These are phyloP conservation scores for Acanthamoeba healyi DNA, from an alignment of 208 protist species.

Conservation along the genomic window DNA sequence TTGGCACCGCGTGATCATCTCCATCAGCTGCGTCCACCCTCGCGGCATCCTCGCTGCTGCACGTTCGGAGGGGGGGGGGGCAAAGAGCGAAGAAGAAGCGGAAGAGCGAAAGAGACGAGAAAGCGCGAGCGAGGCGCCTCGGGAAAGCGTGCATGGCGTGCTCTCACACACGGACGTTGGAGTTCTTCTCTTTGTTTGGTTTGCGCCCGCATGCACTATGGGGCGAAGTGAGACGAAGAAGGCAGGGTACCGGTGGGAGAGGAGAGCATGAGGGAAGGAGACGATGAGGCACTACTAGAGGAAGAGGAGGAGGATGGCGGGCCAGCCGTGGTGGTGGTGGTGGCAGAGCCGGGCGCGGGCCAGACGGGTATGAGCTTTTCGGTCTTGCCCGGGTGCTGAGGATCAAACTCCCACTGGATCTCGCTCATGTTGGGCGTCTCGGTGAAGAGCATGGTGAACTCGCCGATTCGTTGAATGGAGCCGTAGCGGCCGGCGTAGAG, in stretches of 20 bases:
- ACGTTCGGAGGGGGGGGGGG: too few species aligned
- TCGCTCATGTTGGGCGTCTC: conserved; percentile 70
- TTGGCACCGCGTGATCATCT: too few species aligned
- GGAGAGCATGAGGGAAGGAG: not conserved
- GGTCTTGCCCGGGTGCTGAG: conserved; percentile 47
- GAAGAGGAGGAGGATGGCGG: not conserved
- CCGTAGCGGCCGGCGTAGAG: conserved; percentile 66
- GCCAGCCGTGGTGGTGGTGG: not conserved
- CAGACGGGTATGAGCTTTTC: conserved; percentile 70
- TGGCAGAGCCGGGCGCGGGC: not conserved
- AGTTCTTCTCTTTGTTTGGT: not conserved
- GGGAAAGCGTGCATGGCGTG: too few species aligned
- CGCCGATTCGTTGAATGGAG: conserved; percentile 51
- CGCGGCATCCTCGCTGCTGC: too few species aligned
- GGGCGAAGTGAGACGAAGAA: conserved; percentile 16
- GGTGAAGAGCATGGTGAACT: conserved; percentile 72
- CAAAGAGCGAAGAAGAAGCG: not conserved
- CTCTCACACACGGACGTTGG: too few species aligned
- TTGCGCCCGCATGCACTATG: not conserved
- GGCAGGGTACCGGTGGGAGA: not conserved
- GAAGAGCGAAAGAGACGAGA: too few species aligned
- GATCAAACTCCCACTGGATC: conserved; percentile 67
- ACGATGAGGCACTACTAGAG: not conserved
- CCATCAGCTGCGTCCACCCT: too few species aligned
- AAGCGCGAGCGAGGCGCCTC: too few species aligned